A percentile compares a stretch with the other conserved stretches of the same genome.
Evolutionary conservation across 2,329 filamentous ascomycete species (phyloP).

Genomic region (Mycogone perniciosa): DNA sequence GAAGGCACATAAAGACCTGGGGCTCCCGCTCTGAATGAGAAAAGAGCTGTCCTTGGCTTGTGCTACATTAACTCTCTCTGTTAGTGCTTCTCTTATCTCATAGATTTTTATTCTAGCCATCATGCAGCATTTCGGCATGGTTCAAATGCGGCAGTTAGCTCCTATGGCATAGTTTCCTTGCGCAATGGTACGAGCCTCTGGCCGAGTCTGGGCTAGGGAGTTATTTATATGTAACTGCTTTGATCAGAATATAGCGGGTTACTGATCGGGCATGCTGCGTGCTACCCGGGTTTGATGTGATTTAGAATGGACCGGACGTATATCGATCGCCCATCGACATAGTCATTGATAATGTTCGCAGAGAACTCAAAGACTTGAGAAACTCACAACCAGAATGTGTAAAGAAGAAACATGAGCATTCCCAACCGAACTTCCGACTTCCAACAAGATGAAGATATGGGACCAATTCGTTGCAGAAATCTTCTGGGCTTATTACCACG

Average conservation of each 20-base stretch:
- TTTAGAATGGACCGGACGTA: not conserved
- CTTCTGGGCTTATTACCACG: conserved; percentile 29
- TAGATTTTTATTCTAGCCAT: not conserved
- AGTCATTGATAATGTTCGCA: conserved; percentile 26
- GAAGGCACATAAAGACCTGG: conserved; percentile 13
- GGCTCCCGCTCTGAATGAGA: conserved; percentile 29
- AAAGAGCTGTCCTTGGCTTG: conserved; percentile 34
- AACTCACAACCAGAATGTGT: conserved; percentile 18
- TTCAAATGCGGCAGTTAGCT: conserved; percentile 29
- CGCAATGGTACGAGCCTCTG: conserved; percentile 28
- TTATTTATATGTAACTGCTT: conserved; percentile 26
- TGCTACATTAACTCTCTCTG: conserved; percentile 34
- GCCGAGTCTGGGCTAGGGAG: conserved; percentile 24
- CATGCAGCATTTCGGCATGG: conserved; percentile 19
- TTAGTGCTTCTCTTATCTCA: conserved; percentile 13
- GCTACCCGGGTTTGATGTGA: conserved; percentile 18
- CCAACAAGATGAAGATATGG: not conserved
- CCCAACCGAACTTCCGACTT: rapidly evolving
- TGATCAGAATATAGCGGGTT: conserved; percentile 30
- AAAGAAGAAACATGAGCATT: conserved; percentile 16
- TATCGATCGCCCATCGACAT: conserved; percentile 26
- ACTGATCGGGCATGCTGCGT: conserved; percentile 24
- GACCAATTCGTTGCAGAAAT: conserved; percentile 18
- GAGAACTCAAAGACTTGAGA: conserved; percentile 27
- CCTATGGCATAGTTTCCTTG: conserved; percentile 28